phyloP scores from a whole-genome alignment of 2,329 filamentous ascomycete species.

The Trichophyton mentagrophytes region DNA sequence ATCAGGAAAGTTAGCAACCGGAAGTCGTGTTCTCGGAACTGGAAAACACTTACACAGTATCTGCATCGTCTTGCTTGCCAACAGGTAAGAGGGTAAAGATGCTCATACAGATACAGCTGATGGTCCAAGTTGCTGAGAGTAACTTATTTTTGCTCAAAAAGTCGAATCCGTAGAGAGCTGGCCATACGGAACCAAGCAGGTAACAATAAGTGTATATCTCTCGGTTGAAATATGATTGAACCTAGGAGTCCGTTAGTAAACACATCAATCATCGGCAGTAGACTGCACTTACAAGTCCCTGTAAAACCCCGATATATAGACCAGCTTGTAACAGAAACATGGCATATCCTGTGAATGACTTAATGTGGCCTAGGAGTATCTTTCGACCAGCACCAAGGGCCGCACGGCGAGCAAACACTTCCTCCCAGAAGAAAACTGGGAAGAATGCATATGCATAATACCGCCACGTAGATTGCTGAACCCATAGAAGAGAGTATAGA shows the following conservation, averaged over 20 bases:
- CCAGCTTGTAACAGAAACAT: conserved; percentile 52
- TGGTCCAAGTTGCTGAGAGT: conserved; percentile 57
- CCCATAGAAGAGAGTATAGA: conserved; percentile 65
- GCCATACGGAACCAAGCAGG: conserved; percentile 65
- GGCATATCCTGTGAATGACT: conserved; percentile 44
- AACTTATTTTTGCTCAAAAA: conserved; percentile 57
- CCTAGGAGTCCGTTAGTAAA: conserved; percentile 37
- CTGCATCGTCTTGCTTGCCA: conserved; percentile 66
- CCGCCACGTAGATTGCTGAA: conserved; percentile 64
- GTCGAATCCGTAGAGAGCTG: conserved; percentile 54
- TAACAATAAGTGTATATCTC: conserved; percentile 77
- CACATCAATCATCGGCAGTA: not conserved
- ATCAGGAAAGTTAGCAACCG: conserved; percentile 12
- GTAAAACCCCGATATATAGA: conserved; percentile 60
- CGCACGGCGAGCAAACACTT: conserved; percentile 66
- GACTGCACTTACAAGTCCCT: conserved; percentile 53
- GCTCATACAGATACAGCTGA: conserved; percentile 73
- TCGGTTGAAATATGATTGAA: conserved; percentile 81
- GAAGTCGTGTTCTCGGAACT: not conserved
- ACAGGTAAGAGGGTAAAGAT: conserved; percentile 79
- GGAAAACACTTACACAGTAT: conserved; percentile 53
- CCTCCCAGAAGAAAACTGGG: conserved; percentile 91
- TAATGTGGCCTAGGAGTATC: conserved; percentile 56
- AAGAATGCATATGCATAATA: conserved; percentile 93
- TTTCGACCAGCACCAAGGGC: conserved; percentile 55